Evolutionary conservation across 208 protist species (phyloP), one percentile per base, ranked within the genome.

Genomic region (Leishmania aethiopica): DNA sequence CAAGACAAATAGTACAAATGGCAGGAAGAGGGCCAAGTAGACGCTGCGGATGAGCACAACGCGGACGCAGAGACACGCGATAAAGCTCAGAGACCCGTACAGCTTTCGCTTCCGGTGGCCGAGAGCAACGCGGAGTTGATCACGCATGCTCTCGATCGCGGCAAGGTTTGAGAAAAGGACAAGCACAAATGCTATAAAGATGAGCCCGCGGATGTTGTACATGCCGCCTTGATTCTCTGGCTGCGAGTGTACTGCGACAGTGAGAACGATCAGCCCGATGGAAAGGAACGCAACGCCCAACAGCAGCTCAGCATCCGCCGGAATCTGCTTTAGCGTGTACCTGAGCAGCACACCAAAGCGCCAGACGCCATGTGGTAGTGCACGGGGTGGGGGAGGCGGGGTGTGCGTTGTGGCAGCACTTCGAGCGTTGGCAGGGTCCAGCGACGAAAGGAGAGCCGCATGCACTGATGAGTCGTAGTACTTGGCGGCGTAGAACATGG

Each of bases 141-240:
- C 49, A 64, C 79, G 75, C n/a, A 85, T 70, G 57, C 82, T 79
- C 40, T 84, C 85, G 73, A 90, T 89, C 60, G 75, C 42, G 47
- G 73, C 71, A 17, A 87, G 60, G 79, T 95, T 95, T 32, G 84
- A 67, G n/a, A 92, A 66, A 64, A 95, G 79, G 2, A 88, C 85
- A 19, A 95, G 73, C 28, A 90, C 71, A 81, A 92, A 91, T 5
- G 91, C 72, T 28, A 87, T 78, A 77, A 95, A 94, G 32, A 93
- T 80, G 70, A 94, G 91, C 51, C 90, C 92, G 45, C 89, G 88
- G 49, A 89, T 90, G 88, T 93, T 95, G 83, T 88, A 92, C 89
- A 93, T 92, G 28, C 92, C 92, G 42, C 86, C 86, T 74, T 90
- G 87, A 69, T 82, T 84, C 71, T 91, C 84, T 35, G 70, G 53